phyloP scores from a whole-genome alignment of 768 basidiomycete genomes.

The Hypholoma fasciculare region DNA sequence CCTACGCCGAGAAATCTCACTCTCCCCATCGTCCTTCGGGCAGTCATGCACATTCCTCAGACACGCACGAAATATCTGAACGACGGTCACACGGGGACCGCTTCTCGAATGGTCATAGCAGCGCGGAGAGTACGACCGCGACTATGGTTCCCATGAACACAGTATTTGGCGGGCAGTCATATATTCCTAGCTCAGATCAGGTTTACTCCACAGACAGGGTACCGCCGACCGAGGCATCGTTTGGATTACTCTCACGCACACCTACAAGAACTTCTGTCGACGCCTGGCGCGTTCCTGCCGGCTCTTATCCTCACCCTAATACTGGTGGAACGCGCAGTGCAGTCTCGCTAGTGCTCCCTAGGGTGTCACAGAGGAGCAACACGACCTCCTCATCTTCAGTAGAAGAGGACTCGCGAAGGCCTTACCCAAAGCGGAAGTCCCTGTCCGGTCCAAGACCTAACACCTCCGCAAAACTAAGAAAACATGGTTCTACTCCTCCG shows the following conservation, averaged over 20 bases:
- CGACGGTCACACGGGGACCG: slow-evolving; percentile 7
- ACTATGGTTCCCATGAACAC: slow-evolving; percentile 10
- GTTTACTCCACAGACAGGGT: not conserved
- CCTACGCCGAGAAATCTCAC: slow-evolving; percentile 6
- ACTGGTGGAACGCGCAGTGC: slow-evolving; percentile 13
- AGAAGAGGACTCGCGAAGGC: slow-evolving; percentile 4
- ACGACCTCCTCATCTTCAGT: slow-evolving; percentile 6
- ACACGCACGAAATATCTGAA: not conserved
- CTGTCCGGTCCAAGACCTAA: slow-evolving; percentile 14
- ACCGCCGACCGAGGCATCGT: not conserved
- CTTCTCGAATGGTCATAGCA: slow-evolving; percentile 14
- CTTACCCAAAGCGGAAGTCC: slow-evolving; percentile 9
- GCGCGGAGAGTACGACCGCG: slow-evolving; percentile 22
- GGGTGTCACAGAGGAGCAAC: slow-evolving; percentile 14
- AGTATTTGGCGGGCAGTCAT: slow-evolving; percentile 22
- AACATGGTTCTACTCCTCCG: slow-evolving; percentile 16
- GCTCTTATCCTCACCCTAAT: not conserved
- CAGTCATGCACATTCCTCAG: not conserved
- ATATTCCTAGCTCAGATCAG: slow-evolving; percentile 15
- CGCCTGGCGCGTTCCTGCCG: not conserved
- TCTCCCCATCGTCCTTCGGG: not conserved
- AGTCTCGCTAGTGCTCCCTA: slow-evolving; percentile 12
- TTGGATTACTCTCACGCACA: not conserved
- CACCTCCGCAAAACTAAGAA: slow-evolving; percentile 1
- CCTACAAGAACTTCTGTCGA: not conserved